phyloP scores from a whole-genome alignment of 73 alveolate species.

The Paramecium tetraurelia region DNA sequence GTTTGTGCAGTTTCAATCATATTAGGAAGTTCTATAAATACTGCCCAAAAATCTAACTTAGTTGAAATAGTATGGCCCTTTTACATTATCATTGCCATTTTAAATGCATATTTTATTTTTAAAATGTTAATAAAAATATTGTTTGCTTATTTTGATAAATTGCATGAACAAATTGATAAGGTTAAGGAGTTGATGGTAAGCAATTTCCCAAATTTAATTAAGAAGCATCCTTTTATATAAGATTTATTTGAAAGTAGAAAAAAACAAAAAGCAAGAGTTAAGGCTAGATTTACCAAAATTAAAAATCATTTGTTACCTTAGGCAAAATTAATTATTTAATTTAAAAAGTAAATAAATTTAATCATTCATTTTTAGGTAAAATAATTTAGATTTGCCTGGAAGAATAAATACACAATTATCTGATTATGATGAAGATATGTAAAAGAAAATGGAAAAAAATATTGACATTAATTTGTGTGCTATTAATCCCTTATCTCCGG shows the following conservation, averaged over 20 bases:
- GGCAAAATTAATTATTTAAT: neutral
- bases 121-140: neutral
- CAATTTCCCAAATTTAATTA: neutral
- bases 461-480: neutral
- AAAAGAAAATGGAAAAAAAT: neutral
- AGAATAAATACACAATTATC: neutral
- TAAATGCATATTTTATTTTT: neutral
- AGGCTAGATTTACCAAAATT: neutral
- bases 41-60: neutral
- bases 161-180: neutral
- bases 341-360: neutral
- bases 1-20: slow-evolving; percentile 30
- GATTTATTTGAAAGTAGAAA: neutral
- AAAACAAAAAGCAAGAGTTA: neutral
- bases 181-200: neutral
- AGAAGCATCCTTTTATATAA: neutral
- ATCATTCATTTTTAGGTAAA: neutral
- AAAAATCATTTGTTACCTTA: neutral
- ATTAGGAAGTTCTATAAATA: neutral
- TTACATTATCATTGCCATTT: neutral
- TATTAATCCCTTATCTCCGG: neutral
- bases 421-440: neutral
- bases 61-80: slow-evolving; percentile 34
- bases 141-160: neutral
- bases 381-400: neutral